Conservation (phyloP, 2,329 filamentous ascomycete species). For the Grosmannia huntii region DNA sequence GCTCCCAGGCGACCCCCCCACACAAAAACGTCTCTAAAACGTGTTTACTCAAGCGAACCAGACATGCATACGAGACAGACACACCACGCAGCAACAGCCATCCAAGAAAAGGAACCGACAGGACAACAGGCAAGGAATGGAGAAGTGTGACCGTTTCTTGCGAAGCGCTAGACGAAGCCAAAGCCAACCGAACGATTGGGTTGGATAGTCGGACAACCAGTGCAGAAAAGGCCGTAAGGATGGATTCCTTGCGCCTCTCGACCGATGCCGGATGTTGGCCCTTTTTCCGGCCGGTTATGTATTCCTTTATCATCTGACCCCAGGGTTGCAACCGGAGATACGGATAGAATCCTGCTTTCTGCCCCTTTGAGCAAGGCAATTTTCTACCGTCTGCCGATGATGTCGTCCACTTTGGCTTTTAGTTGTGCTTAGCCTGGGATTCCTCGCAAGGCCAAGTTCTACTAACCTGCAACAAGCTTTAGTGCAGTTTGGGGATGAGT, state of each 20-base stretch:
- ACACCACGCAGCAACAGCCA: too few species aligned
- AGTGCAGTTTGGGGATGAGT: neutral
- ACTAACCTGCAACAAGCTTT: neutral
- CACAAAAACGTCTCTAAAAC: neutral
- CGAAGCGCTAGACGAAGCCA: too few species aligned
- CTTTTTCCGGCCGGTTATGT: neutral
- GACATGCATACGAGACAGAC: neutral
- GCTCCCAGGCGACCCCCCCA: neutral
- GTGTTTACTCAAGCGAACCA: neutral
- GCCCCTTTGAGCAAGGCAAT: neutral
- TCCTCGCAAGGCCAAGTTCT: neutral
- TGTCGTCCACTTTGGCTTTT: neutral
- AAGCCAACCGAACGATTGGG: too few species aligned
- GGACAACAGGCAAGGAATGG: too few species aligned
- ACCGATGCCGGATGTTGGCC: neutral
- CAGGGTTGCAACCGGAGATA: neutral
- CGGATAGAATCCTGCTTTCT: neutral
- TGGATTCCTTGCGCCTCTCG: neutral
- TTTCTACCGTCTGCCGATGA: neutral
- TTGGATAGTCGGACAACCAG: too few species aligned
- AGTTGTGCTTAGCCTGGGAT: neutral
- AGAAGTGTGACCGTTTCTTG: too few species aligned
- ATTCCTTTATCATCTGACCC: neutral
- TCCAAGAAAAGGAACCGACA: too few species aligned
- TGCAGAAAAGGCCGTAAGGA: too few species aligned